These are phyloP conservation scores for Sporisorium sorghi DNA, from an alignment of 1,284 basidiomycete species.

Conservation along the genomic window DNA sequence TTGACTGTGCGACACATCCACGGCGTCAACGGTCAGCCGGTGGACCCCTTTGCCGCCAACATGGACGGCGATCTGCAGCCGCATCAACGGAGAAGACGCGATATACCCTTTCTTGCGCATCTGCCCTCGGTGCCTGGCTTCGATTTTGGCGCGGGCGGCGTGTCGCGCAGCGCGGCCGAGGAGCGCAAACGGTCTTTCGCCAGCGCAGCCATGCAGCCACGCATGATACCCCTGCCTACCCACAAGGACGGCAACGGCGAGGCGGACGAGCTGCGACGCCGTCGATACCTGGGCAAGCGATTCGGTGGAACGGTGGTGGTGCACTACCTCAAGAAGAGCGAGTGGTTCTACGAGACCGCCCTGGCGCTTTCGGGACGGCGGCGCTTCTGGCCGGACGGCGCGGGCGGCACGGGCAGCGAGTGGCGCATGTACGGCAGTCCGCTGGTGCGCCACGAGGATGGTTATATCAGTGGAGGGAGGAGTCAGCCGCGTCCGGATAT, in stretches of 20 bases:
- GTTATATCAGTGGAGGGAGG: conserved; percentile 51
- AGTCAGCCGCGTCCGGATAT: conserved; percentile 55
- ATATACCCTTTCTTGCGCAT: conserved; percentile 70
- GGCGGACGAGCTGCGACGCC: conserved; percentile 74
- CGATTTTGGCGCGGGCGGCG: conserved; percentile 48
- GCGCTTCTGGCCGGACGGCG: conserved; percentile 71
- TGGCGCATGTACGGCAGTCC: conserved; percentile 65
- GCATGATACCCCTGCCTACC: conserved; percentile 54
- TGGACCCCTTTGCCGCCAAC: conserved; percentile 10
- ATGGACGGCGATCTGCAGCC: conserved; percentile 14
- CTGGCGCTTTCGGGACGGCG: conserved; percentile 84
- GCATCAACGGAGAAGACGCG: conserved; percentile 21
- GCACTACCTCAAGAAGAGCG: conserved; percentile 95
- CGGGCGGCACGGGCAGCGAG: conserved; percentile 56
- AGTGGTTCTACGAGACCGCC: conserved; percentile 95
- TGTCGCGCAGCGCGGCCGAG: conserved; percentile 39
- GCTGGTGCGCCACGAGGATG: conserved; percentile 54
- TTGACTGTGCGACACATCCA: conserved; percentile 47
- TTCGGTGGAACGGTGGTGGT: conserved; percentile 91
- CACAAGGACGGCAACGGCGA: conserved; percentile 58
- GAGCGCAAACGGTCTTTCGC: conserved; percentile 43
- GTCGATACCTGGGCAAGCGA: conserved; percentile 60
- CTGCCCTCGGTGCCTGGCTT: conserved; percentile 58
- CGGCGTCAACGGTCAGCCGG: conserved; percentile 67
- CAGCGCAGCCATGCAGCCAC: conserved; percentile 31